Evolutionary conservation across 768 basidiomycete species (phyloP).

Genomic region (Kwoniella newhampshirensis): DNA sequence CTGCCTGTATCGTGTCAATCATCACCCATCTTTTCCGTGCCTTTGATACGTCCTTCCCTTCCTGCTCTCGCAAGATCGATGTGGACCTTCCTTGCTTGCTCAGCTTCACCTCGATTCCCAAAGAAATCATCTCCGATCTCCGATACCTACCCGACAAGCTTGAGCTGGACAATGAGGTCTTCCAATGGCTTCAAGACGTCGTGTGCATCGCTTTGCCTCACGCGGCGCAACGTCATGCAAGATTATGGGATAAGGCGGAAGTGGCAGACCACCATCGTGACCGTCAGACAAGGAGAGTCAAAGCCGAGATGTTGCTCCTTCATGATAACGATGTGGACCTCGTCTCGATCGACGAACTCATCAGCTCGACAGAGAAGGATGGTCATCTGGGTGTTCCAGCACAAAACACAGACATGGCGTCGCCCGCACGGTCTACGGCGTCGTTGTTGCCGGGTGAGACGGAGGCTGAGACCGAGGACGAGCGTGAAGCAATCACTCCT

Average conservation of each 20-base stretch:
- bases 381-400: not conserved
- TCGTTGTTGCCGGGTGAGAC: constrained; percentile 20
- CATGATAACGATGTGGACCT: constrained; percentile 6
- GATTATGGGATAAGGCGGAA: constrained; percentile 7
- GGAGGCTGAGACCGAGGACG: constrained; percentile 25
- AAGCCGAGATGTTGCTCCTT: constrained; percentile 33
- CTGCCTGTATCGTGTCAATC: constrained; percentile 34
- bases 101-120: constrained; percentile 34
- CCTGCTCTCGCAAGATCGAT: constrained; percentile 17
- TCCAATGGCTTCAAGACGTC: constrained; percentile 29
- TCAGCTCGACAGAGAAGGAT: not conserved
- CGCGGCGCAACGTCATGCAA: constrained; percentile 6
- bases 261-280: not conserved
- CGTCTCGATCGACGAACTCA: constrained; percentile 5
- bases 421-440: constrained; percentile 6
- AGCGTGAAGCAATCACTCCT: constrained; percentile 27
- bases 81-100: constrained; percentile 31
- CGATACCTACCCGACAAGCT: constrained; percentile 20
- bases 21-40: constrained; percentile 33
- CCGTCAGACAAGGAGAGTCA: constrained; percentile 17
- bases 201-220: constrained; percentile 21
- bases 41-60: constrained; percentile 31
- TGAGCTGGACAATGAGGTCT: constrained; percentile 20
- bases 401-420: not conserved
- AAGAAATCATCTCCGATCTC: constrained; percentile 24